Conservation (phyloP, 2,329 filamentous ascomycete genomes). For the Ceratocystis diversiconidia region DNA sequence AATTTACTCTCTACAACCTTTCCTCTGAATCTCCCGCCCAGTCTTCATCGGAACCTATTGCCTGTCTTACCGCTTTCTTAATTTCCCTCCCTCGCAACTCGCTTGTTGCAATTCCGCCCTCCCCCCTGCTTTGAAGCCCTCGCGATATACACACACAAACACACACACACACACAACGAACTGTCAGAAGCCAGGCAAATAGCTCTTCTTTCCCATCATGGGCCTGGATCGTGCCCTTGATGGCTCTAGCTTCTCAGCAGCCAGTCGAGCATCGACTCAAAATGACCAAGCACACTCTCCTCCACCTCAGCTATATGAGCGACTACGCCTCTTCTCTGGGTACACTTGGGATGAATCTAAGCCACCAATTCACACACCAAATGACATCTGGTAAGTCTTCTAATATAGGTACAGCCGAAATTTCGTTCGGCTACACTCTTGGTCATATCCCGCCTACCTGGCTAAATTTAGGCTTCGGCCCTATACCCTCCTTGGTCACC, state of each 20-base stretch:
- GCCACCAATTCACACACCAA: constrained; percentile 50
- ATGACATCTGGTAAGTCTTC: constrained; percentile 66
- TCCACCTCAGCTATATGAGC: constrained; percentile 55
- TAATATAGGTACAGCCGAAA: background rate
- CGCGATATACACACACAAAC: background rate
- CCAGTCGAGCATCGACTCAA: background rate
- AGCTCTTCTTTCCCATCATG: constrained; percentile 6
- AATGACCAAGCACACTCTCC: constrained; percentile 26
- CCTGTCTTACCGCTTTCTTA: background rate
- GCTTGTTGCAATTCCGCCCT: background rate
- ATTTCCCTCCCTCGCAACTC: background rate
- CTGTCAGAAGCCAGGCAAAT: background rate
- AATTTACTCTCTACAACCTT: background rate
- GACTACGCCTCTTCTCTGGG: constrained; percentile 56
- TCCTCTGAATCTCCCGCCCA: background rate
- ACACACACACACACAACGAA: background rate
- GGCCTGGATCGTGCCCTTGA: constrained; percentile 16
- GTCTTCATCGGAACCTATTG: background rate
- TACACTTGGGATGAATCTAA: constrained; percentile 61
- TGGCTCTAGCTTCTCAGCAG: constrained; percentile 12
- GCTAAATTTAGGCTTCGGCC: background rate
- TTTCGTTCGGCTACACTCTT: too few relatives aligned
- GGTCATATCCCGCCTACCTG: too few relatives aligned
- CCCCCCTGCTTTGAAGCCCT: background rate
- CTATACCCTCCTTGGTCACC: background rate